These are phyloP conservation scores for Stereocaulon alpinum DNA, from an alignment of 495 filamentous ascomycete genomes.

Conservation along the genomic window DNA sequence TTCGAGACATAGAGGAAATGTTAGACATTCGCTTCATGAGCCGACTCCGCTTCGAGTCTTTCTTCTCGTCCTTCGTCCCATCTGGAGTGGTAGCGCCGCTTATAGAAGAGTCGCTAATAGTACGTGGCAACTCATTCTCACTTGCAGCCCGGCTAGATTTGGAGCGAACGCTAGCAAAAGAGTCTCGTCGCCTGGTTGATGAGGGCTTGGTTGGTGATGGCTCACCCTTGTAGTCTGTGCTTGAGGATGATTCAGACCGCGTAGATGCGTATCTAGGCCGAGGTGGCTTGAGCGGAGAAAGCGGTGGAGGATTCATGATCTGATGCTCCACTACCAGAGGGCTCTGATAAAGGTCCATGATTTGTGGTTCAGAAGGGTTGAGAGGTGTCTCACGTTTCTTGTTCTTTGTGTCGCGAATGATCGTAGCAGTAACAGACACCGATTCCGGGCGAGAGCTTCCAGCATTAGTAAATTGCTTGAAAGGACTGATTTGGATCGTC, in stretches of 20 bases:
- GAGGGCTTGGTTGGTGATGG: conserved; percentile 6
- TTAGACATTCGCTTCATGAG: conserved; percentile 73
- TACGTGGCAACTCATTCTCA: conserved; percentile 30
- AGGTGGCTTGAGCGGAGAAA: conserved; percentile 20
- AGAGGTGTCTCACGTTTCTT: conserved; percentile 26
- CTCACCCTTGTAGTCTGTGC: conserved; percentile 19
- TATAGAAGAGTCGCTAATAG: conserved; percentile 32
- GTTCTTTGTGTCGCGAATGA: conserved; percentile 49
- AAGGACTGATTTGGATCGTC: conserved; percentile 3
- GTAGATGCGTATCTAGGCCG: conserved; percentile 15
- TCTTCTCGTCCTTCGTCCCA: conserved; percentile 43
- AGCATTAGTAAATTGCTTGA: conserved; percentile 7
- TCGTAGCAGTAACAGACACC: conserved; percentile 71
- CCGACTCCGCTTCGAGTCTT: conserved; percentile 55
- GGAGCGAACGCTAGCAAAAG: conserved; percentile 30
- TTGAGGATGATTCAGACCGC: conserved; percentile 21
- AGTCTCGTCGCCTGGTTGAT: conserved; percentile 22
- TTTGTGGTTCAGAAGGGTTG: conserved; percentile 37
- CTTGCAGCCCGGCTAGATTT: conserved; percentile 32
- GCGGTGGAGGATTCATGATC: conserved; percentile 6
- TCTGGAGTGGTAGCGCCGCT: conserved; percentile 29
- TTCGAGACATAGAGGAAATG: conserved; percentile 50
- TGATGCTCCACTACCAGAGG: conserved; percentile 62
- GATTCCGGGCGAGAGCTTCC: conserved; percentile 47
- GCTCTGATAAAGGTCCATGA: conserved; percentile 58